phyloP scores from a whole-genome alignment of 2,329 filamentous ascomycete species.

The Ophiocordyceps camponoti-rufipedis region DNA sequence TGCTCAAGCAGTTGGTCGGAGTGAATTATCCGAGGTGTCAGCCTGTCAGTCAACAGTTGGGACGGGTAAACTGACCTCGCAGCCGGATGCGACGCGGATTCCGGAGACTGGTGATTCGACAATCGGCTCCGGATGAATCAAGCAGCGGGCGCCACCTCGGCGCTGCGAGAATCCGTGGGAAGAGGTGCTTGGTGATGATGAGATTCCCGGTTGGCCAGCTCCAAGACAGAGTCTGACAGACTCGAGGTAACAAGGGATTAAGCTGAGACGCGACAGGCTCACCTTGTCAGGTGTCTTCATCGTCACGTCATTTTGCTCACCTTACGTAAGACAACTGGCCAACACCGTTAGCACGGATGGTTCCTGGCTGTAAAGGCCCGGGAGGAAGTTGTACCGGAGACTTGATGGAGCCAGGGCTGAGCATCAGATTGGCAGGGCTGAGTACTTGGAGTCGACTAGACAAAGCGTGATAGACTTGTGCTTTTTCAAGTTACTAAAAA shows the following conservation, averaged over 20 bases:
- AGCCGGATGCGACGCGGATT: too few species aligned
- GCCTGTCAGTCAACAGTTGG: neutral
- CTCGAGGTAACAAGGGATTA: too few species aligned
- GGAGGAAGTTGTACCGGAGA: neutral
- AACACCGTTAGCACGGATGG: neutral
- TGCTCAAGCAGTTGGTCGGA: neutral
- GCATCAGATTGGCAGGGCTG: neutral
- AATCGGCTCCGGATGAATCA: too few species aligned
- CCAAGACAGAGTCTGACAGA: too few species aligned
- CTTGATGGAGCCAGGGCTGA: neutral
- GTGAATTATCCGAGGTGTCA: neutral
- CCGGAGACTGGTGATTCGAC: too few species aligned
- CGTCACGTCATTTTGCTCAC: neutral
- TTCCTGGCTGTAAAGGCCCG: neutral
- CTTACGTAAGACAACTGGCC: neutral
- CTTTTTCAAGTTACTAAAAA: neutral
- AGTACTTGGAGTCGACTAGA: neutral
- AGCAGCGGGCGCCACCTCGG: too few species aligned
- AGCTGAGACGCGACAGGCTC: neutral
- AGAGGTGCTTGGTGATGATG: too few species aligned
- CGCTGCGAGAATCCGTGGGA: too few species aligned
- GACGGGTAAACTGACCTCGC: too few species aligned
- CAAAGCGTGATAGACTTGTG: neutral
- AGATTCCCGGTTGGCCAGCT: too few species aligned
- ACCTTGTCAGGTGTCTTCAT: neutral